These are phyloP conservation scores for Barnettozyma vustinii DNA, from an alignment of 805 yeast species.

Conservation along the genomic window DNA sequence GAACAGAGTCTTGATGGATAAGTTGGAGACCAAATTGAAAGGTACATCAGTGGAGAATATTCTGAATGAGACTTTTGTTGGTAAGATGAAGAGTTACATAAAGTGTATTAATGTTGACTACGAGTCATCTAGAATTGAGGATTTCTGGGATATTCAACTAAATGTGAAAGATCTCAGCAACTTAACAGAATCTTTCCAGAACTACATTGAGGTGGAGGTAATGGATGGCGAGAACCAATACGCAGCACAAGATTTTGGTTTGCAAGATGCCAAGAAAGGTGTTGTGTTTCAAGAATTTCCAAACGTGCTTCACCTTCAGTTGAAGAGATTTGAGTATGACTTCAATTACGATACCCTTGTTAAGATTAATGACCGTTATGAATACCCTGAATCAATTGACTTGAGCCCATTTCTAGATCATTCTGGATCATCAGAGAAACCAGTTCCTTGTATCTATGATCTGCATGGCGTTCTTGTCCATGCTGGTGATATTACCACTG, in stretches of 20 bases:
- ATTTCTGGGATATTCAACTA: constrained; percentile 96
- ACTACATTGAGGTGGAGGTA: constrained; percentile 84
- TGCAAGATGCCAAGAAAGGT: constrained; percentile 96
- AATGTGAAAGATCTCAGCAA: constrained; percentile 81
- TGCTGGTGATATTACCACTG: constrained; percentile 91
- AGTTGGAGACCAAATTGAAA: constrained; percentile 85
- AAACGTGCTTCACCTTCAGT: constrained; percentile 85
- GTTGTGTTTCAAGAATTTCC: constrained; percentile 90
- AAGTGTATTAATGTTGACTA: constrained; percentile 90
- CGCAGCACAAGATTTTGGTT: constrained; percentile 82
- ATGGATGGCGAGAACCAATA: constrained; percentile 94
- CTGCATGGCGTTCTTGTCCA: constrained; percentile 94
- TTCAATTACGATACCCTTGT: constrained; percentile 82
- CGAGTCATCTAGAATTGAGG: constrained; percentile 88
- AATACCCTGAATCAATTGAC: constrained; percentile 80
- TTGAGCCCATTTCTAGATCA: constrained; percentile 72
- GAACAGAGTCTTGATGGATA: constrained; percentile 92
- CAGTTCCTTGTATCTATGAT: constrained; percentile 63
- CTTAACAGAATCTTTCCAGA: constrained; percentile 70
- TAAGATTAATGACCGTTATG: constrained; percentile 88
- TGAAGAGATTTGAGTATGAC: constrained; percentile 92
- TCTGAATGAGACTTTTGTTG: constrained; percentile 82
- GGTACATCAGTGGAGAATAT: constrained; percentile 75
- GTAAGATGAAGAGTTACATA: constrained; percentile 92
- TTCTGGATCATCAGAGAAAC: constrained; percentile 27